A percentile compares a stretch with the other conserved stretches of the same genome.
These are phyloP conservation scores for Pythium utonaiense DNA, from an alignment of 352 stramenopile species.

Conservation along the genomic window DNA sequence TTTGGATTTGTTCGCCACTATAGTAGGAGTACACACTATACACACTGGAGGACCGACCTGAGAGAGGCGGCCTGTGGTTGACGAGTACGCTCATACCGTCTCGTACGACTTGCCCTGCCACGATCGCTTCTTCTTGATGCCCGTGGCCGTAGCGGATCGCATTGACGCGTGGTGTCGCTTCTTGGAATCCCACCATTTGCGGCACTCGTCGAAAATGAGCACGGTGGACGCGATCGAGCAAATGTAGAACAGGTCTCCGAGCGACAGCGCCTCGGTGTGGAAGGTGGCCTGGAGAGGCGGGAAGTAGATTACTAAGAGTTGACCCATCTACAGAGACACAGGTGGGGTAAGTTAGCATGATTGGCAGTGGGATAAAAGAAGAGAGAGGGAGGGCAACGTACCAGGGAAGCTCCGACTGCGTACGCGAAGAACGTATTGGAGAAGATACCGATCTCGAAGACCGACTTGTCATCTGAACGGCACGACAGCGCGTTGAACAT, in stretches of 20 bases:
- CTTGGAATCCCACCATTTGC: constrained; percentile 81
- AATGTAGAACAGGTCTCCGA: constrained; percentile 92
- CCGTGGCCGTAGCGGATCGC: constrained; percentile 35
- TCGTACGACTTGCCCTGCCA: constrained; percentile 68
- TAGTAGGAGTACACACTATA: constrained; percentile 6
- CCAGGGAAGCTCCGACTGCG: constrained; percentile 89
- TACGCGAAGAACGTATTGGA: constrained; percentile 94
- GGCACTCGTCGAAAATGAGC: constrained; percentile 91
- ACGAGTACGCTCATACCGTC: constrained; percentile 34
- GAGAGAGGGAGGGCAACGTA: constrained; percentile 14
- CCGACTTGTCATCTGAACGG: constrained; percentile 91
- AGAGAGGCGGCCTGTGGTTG: background rate
- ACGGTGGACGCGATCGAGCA: constrained; percentile 91
- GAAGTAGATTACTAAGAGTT: constrained; percentile 96
- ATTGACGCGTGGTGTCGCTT: constrained; percentile 30
- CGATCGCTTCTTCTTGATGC: constrained; percentile 67
- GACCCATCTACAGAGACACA: constrained; percentile 68
- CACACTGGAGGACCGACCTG: background rate
- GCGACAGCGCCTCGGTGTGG: constrained; percentile 94
- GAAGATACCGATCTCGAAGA: constrained; percentile 90
- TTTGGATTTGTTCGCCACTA: background rate
- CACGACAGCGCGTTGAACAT: constrained; percentile 98
- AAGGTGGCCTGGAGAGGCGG: constrained; percentile 95
- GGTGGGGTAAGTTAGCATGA: constrained; percentile 1
- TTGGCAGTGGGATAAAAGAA: background rate